Percentiles rank a stretch among this genome's conserved stretches.
phyloP scores from a whole-genome alignment of 176 grass and related monocot species.

The sorghum (Sorghum bicolor) region DNA sequence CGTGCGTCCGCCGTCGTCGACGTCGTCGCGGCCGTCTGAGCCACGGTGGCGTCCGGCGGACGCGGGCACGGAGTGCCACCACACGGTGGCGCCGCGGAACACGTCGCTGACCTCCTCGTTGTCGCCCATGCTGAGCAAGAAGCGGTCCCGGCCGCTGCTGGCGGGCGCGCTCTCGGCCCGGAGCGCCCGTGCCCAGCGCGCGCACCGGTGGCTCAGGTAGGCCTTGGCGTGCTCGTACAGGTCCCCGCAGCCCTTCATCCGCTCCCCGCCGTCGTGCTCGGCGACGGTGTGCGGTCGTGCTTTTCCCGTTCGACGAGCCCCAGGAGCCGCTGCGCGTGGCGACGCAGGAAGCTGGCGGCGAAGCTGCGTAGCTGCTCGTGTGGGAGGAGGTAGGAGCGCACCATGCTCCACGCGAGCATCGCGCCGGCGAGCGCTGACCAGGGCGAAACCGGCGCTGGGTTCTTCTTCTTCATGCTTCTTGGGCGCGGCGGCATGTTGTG shows the following conservation, averaged over 20 bases:
- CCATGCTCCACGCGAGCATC: conserved; percentile 23
- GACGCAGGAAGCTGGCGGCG: background rate
- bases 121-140: conserved; percentile 26
- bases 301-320: no score
- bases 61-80: conserved; percentile 5
- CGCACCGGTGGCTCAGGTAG: background rate
- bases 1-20: background rate
- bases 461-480: background rate
- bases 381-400: no score
- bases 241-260: background rate
- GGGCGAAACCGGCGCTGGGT: background rate
- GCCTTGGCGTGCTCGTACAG: conserved; percentile 13
- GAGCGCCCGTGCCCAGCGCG: background rate
- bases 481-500: background rate
- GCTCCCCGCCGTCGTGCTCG: conserved; percentile 25
- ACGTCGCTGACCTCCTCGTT: conserved; percentile 41
- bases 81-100: background rate
- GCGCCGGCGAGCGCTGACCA: background rate
- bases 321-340: conserved; percentile 2
- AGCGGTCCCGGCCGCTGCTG: background rate
- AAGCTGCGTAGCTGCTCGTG: background rate
- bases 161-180: background rate
- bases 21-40: background rate
- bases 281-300: no score
- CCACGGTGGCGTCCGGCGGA: background rate